A percentile compares a stretch with the other conserved stretches of the same genome.
phyloP scores from a whole-genome alignment of 2,329 filamentous ascomycete species.

The Aspergillus sp. region DNA sequence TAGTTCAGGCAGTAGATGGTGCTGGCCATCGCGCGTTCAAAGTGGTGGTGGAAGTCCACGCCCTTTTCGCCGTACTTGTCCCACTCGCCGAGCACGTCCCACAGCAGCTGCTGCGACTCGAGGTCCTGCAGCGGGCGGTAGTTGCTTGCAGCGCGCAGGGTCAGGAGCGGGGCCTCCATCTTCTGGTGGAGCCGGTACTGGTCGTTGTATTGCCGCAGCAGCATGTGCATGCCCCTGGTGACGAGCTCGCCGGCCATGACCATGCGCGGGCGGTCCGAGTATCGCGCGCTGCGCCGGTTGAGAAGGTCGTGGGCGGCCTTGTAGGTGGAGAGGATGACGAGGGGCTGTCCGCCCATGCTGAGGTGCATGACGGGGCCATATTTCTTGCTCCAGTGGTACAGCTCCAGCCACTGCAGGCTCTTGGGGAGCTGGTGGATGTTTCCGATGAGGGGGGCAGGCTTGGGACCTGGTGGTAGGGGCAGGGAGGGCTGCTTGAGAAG shows the following conservation, averaged over 20 bases:
- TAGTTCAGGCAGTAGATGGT: not conserved
- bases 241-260: not conserved
- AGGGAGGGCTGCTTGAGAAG: not conserved
- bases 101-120: slow-evolving; percentile 1
- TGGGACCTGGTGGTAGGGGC: not conserved
- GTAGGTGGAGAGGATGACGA: not conserved
- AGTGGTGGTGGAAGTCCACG: not conserved
- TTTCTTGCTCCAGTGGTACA: not conserved
- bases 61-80: not conserved
- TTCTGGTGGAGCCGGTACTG: not conserved
- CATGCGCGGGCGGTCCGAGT: not conserved
- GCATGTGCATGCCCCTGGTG: not conserved
- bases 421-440: slow-evolving; percentile 3
- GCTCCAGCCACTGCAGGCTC: not conserved
- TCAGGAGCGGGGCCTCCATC: not conserved
- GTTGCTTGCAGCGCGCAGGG: not conserved
- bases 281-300: not conserved
- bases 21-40: not conserved
- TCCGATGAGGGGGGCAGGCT: not conserved
- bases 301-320: not conserved
- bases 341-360: not conserved
- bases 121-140: not conserved
- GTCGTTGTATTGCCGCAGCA: not conserved
- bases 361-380: not conserved
- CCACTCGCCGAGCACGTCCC: not conserved